Evolutionary conservation across 345 rosid genomes (phyloP).

Genomic region (Laguncularia racemosa): DNA sequence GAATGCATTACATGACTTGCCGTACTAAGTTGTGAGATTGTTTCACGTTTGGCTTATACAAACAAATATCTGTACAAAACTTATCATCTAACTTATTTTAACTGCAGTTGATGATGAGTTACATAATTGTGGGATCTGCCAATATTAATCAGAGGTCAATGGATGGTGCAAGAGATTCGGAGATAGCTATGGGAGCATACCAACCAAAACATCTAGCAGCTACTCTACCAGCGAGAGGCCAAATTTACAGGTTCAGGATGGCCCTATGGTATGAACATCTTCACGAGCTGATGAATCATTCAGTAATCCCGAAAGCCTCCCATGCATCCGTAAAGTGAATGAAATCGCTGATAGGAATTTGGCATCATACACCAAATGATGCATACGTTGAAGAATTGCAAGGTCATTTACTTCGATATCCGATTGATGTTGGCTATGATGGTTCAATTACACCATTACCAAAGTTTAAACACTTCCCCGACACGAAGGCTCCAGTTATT

Average conservation of each 20-base stretch:
- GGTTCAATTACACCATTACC: slow-evolving; percentile 37
- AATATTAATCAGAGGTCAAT: slow-evolving; percentile 90
- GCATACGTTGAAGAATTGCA: slow-evolving; percentile 21
- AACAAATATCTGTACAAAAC: too few relatives aligned
- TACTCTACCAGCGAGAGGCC: slow-evolving; percentile 27
- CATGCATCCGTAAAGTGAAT: slow-evolving; percentile 34
- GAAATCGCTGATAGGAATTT: slow-evolving; percentile 28
- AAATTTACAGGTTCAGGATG: slow-evolving; percentile 50
- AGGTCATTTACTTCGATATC: slow-evolving; percentile 56
- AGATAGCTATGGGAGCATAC: slow-evolving; percentile 84
- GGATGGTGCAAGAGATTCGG: slow-evolving; percentile 82
- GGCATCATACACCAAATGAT: slow-evolving; percentile 27
- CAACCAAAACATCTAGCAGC: slow-evolving; percentile 53
- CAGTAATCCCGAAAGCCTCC: slow-evolving; percentile 26
- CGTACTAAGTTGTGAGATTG: too few relatives aligned
- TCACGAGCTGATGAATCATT: slow-evolving; percentile 5
- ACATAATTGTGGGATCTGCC: slow-evolving; percentile 83
- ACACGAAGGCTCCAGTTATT: slow-evolving; percentile 61
- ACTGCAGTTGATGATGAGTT: slow-evolving; percentile 79
- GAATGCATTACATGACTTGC: background rate
- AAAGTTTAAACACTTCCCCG: slow-evolving; percentile 43
- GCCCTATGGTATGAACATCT: slow-evolving; percentile 68
- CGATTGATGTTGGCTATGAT: slow-evolving; percentile 27
- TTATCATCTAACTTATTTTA: background rate
- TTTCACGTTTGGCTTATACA: background rate